Evolutionary conservation across 2,329 filamentous ascomycete genomes (phyloP), one percentile per base, ranked within the genome.

Genomic region (Drechslera avenae): DNA sequence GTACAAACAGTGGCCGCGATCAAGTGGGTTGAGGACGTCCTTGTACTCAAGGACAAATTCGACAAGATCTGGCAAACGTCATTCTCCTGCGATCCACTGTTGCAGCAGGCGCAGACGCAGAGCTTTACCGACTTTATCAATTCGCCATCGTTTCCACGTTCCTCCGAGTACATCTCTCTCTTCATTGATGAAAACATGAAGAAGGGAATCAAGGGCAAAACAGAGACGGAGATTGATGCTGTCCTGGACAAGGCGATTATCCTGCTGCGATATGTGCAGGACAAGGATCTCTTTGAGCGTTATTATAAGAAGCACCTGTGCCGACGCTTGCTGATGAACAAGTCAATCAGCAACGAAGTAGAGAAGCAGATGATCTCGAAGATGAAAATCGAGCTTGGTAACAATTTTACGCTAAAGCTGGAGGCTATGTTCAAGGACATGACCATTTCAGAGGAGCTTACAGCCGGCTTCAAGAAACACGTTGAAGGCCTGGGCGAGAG

Each of bases 381-480:
- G 57, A 97, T 99, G 91, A 97, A 97, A 81, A 85, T 94, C 68
- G 93, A 97, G 72, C 85, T 97, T 44, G 94, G 94, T 32, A 96
- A 95, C 71, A 87, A 91, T 61, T 97, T 97, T 71, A 97, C 94
- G 0, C 80, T 85, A 66, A 96, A 95, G 71, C 85, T 99, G 36
- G 94, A 99, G 69, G 89, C 91, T 59, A 97, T 99, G 91, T 97
- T 99, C 79, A 92, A 91, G 75, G 94, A 99, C 67, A 92, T 97
- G 84, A 85, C 87, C 13, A 86, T 92, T 10, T 97, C 92, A 0
- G 86, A 88, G 46, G 93, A 96, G 59, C 81, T 97, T 19, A 91
- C 89, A 0, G 76, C 85, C 10, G 85, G 83, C 48, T 97, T 95
- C 76, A 88, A 87, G 59, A 81, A 83, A 13, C 84, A 93, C 56